Conservation (phyloP, 169 alveolate genomes). For the Eimeria acervulina region DNA sequence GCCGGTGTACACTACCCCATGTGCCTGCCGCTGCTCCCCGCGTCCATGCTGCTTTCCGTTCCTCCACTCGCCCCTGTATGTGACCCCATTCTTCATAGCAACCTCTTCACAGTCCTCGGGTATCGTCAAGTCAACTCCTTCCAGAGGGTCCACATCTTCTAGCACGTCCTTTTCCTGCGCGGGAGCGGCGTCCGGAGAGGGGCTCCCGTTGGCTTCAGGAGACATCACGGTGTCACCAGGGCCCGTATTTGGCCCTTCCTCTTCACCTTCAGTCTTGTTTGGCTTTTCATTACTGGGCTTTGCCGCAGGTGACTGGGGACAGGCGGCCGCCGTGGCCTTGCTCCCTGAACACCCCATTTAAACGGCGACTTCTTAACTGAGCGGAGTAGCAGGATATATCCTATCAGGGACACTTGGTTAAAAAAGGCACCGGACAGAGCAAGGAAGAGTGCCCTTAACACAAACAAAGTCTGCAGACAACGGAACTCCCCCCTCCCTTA, state of each 20-base stretch:
- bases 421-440: not conserved
- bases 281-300: slow-evolving; percentile 24
- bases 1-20: slow-evolving; percentile 92
- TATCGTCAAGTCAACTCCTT: slow-evolving; percentile 76
- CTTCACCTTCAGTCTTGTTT: slow-evolving; percentile 1
- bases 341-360: slow-evolving; percentile 76
- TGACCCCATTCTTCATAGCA: slow-evolving; percentile 90
- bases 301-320: slow-evolving; percentile 33
- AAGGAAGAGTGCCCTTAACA: not conserved
- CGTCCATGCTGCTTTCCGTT: slow-evolving; percentile 89
- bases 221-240: not conserved
- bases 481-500: not conserved
- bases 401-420: not conserved
- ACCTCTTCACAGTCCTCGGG: slow-evolving; percentile 89
- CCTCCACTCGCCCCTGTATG: slow-evolving; percentile 92
- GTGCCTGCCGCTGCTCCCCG: slow-evolving; percentile 89
- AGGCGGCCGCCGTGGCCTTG: slow-evolving; percentile 70
- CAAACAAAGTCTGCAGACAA: not conserved
- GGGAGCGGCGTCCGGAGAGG: not conserved
- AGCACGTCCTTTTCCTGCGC: not conserved
- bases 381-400: not conserved
- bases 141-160: slow-evolving; percentile 77
- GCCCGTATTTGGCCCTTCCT: slow-evolving; percentile 22
- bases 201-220: slow-evolving; percentile 51
- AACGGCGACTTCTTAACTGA: not conserved